These are phyloP conservation scores for Oryza brachyantha DNA, from an alignment of 176 grass and related monocot genomes.

Conservation along the genomic window DNA sequence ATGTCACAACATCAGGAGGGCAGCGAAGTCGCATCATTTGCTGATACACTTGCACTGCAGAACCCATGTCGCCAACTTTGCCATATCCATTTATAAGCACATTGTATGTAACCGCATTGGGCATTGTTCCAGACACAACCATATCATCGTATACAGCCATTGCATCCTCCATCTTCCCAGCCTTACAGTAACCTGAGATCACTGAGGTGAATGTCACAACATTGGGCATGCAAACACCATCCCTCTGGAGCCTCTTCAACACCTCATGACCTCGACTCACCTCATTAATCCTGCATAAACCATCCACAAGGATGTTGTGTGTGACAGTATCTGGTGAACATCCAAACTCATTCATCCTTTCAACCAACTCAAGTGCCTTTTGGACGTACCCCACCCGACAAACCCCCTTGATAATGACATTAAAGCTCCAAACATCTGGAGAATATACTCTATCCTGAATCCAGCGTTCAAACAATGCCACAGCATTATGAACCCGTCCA, in stretches of 20 bases:
- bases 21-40: conserved; percentile 59
- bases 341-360: conserved; percentile 63
- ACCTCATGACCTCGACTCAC: conserved; percentile 53
- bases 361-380: conserved; percentile 55
- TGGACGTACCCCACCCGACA: conserved; percentile 61
- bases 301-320: conserved; percentile 82
- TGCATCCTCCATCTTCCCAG: conserved; percentile 67
- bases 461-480: conserved; percentile 52
- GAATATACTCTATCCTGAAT: conserved; percentile 40
- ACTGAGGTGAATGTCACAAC: conserved; percentile 87
- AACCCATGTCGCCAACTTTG: conserved; percentile 58
- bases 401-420: conserved; percentile 69
- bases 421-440: conserved; percentile 76
- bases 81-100: conserved; percentile 90
- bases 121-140: conserved; percentile 51
- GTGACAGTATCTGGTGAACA: conserved; percentile 72
- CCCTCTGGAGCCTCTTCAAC: conserved; percentile 58
- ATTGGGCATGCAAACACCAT: conserved; percentile 64
- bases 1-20: conserved; percentile 79
- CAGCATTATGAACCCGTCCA: conserved; percentile 42
- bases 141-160: conserved; percentile 64
- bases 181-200: conserved; percentile 73
- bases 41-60: conserved; percentile 58
- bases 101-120: conserved; percentile 79
- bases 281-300: conserved; percentile 58